phyloP scores from a whole-genome alignment of 1,284 basidiomycete species.

The Naganishia sp. region DNA sequence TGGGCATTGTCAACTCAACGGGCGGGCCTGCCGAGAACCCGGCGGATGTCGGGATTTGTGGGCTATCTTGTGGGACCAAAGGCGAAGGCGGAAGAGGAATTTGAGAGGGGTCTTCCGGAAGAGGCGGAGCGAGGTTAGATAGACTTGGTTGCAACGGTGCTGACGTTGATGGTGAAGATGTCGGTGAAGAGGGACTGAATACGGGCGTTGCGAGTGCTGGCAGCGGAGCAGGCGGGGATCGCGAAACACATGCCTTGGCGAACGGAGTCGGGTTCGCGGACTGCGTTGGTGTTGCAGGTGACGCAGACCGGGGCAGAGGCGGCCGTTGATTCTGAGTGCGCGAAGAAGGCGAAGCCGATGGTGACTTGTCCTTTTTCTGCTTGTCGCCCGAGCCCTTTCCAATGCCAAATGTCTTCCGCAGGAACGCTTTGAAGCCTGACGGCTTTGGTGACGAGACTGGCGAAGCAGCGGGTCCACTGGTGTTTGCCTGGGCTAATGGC shows the following conservation, averaged over 20 bases:
- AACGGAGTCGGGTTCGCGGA: not conserved
- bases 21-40: not conserved
- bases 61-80: constrained; percentile 11
- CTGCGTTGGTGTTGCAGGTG: not conserved
- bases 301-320: not conserved
- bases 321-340: not conserved
- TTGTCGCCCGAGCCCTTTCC: constrained; percentile 13
- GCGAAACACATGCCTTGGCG: not conserved
- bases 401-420: constrained; percentile 7
- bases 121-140: not conserved
- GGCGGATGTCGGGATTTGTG: not conserved
- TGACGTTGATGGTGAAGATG: not conserved
- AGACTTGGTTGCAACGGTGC: no score
- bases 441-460: not conserved
- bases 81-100: constrained; percentile 24
- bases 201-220: constrained; percentile 7
- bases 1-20: not conserved
- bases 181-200: not conserved
- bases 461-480: not conserved
- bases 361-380: constrained; percentile 12
- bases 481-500: constrained; percentile 10
- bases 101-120: not conserved
- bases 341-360: constrained; percentile 5
- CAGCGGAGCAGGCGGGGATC: not conserved
- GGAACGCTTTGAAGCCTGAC: constrained; percentile 22